These are phyloP conservation scores for Oidiodendron maius DNA, from an alignment of 495 filamentous ascomycete genomes.

Conservation along the genomic window DNA sequence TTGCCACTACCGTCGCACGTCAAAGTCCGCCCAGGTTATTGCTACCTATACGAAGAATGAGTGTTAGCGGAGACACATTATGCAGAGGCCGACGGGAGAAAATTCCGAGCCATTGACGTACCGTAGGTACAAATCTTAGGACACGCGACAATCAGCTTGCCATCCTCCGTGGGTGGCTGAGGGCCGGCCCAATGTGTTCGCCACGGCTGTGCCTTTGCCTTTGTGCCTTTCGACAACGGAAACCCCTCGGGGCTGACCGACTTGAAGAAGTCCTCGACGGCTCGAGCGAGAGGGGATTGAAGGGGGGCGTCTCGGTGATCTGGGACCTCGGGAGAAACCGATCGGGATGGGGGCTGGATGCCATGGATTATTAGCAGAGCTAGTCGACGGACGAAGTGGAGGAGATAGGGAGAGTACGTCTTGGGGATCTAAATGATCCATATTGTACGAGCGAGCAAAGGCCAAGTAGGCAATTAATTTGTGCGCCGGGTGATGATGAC, in stretches of 20 bases:
- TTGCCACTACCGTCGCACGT: too few species aligned
- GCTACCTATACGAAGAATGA: constrained; percentile 6
- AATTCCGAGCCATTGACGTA: too few species aligned
- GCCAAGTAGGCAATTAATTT: too few species aligned
- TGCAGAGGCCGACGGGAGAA: too few species aligned
- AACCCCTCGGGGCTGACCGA: constrained; percentile 8
- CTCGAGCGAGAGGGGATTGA: neutral
- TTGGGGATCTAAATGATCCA: too few species aligned
- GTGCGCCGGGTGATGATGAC: too few species aligned
- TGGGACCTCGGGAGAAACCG: constrained; percentile 1
- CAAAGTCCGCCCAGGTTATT: constrained; percentile 8
- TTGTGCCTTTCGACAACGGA: neutral
- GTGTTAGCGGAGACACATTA: neutral
- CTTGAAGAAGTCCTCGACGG: constrained; percentile 11
- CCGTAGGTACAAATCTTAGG: constrained; percentile 11
- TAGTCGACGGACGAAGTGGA: too few species aligned
- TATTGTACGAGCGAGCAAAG: too few species aligned
- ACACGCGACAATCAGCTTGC: constrained; percentile 14
- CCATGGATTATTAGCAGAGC: too few species aligned
- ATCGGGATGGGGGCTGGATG: constrained; percentile 1
- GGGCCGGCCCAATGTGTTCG: constrained; percentile 4
- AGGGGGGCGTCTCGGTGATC: neutral
- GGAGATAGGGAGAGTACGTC: too few species aligned
- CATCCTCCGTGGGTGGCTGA: constrained; percentile 10
- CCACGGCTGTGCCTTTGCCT: constrained; percentile 14